Evolutionary conservation across 345 rosid species (phyloP).

Genomic region (Populus pruinosa): DNA sequence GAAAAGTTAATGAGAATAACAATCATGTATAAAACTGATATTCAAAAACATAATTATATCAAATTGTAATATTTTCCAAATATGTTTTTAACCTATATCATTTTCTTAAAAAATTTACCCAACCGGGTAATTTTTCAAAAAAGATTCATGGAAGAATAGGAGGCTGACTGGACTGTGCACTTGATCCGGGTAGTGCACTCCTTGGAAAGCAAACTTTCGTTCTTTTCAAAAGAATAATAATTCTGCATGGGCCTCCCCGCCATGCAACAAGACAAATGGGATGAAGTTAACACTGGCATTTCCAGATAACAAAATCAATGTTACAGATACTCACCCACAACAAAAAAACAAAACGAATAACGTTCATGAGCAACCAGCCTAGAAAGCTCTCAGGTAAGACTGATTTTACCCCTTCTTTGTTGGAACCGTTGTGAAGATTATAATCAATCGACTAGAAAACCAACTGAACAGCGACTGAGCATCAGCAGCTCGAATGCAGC

Average conservation of each 20-base stretch:
- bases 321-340: background rate
- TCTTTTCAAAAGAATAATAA: no score
- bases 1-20: no score
- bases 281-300: background rate
- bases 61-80: no score
- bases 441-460: background rate
- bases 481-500: background rate
- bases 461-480: background rate
- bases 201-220: background rate
- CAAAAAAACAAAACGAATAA: background rate
- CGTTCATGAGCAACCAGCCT: background rate
- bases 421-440: background rate
- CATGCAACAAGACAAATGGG: background rate
- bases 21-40: no score
- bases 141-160: background rate
- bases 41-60: no score
- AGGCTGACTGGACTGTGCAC: background rate
- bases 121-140: no score
- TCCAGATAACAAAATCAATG: background rate
- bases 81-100: no score
- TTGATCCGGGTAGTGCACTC: background rate
- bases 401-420: background rate
- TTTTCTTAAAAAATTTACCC: no score
- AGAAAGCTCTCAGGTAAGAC: background rate
- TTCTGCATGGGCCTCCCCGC: background rate